Evolutionary conservation across 2,329 filamentous ascomycete genomes (phyloP).

Genomic region (Corinectria fuckeliana): DNA sequence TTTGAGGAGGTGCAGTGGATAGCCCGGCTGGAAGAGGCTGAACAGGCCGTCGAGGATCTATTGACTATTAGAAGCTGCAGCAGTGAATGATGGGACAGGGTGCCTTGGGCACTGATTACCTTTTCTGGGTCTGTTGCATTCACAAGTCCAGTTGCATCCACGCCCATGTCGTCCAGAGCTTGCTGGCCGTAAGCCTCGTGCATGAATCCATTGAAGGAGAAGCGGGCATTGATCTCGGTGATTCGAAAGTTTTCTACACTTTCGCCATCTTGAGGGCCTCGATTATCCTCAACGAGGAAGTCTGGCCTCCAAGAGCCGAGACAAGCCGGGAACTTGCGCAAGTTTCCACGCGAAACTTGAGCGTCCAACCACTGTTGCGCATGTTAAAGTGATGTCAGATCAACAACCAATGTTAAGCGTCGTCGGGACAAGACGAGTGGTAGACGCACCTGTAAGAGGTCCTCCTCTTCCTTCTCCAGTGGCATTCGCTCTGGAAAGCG

Average conservation of each 20-base stretch:
- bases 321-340: constrained; percentile 30
- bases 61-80: not conserved
- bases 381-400: not conserved
- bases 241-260: constrained; percentile 40
- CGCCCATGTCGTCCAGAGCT: constrained; percentile 30
- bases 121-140: constrained; percentile 34
- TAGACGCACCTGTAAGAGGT: constrained; percentile 35
- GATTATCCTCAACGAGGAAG: constrained; percentile 45
- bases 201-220: constrained; percentile 48
- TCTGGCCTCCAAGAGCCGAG: constrained; percentile 49
- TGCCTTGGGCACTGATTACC: constrained; percentile 26
- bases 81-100: not conserved
- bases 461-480: constrained; percentile 40
- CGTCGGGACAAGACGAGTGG: no score
- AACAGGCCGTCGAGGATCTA: constrained; percentile 44
- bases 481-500: constrained; percentile 44
- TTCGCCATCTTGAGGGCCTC: not conserved
- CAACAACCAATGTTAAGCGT: not conserved
- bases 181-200: constrained; percentile 40
- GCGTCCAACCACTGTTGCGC: constrained; percentile 39
- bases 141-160: constrained; percentile 19
- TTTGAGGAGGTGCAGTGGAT: constrained; percentile 47
- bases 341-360: constrained; percentile 35
- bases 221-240: constrained; percentile 51
- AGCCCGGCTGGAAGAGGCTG: constrained; percentile 38